Base-by-base conservation (phyloP, 495 filamentous ascomycete species). In the Venustampulla echinocandica region DNA sequence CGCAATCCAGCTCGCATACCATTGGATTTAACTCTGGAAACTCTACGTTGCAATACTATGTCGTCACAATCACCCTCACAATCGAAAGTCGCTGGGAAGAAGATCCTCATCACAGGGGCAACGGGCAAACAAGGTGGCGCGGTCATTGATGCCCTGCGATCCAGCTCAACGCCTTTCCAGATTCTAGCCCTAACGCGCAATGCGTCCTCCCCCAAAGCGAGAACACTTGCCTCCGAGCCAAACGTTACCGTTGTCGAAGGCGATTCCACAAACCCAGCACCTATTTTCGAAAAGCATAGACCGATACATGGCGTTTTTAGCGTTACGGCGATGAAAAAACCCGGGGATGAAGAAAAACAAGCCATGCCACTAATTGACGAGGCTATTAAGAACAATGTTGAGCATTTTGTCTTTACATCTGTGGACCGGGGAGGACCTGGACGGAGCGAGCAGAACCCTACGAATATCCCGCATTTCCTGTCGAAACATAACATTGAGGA, bases 101-200 rank as follows among this genome's bases (percentile, higher is more conserved):
- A 52, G 35, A 20, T 83, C 42, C 70, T 85, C 35, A 60, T 88
- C 46, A 79, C 81, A 17, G 83, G 84, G 15, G 84, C 80, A 3
- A 89, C 81, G 0, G 82, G 82, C 58, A 75, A 83, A 50, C 85
- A 88, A 61, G 84, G 85, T 46, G 72, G 78, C 21, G 68, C 73
- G 10, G 61, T 81, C 25, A 67, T 89, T 54, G 60, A 72, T 3
- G 73, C 69, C 41, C 74, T 88, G 24, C 61, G 81, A 14, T 38
- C 53, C 11, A 62, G 64, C 4, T 38, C 64, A 32, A 36, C 50
- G 2, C 38, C 65, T 17, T 68, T 81, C 60, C 70, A 77, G 41
- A 79, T 89, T 54, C 72, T 88, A 13, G 85, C 79, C 15, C 66
- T 87, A 11, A 87, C 84, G 0, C 80, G 84, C 36, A 70, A 83